Conservation (phyloP, 441 rosid genomes). For the Gossypium davidsonii region DNA sequence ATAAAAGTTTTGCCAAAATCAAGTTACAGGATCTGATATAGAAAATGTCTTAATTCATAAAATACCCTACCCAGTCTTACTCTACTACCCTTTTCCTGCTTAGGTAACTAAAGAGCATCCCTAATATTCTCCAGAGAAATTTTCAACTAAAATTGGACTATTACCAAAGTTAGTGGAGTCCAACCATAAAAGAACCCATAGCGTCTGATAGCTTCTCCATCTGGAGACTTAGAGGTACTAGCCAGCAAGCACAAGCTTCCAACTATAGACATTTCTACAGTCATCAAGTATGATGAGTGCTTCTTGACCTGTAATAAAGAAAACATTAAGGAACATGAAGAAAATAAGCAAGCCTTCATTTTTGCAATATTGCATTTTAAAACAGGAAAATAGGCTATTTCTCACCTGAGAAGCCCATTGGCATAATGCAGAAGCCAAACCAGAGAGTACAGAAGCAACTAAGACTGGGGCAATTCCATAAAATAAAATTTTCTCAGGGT, state of each 20-base stretch:
- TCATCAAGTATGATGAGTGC: conserved; percentile 93
- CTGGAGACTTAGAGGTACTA: conserved; percentile 84
- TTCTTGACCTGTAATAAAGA: conserved; percentile 64
- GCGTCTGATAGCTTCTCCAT: conserved; percentile 78
- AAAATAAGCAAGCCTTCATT: background rate
- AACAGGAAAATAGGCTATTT: background rate
- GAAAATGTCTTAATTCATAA: background rate
- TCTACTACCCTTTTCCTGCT: background rate
- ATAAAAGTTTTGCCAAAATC: background rate
- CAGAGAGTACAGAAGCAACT: conserved; percentile 92
- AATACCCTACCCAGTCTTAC: background rate
- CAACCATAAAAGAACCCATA: conserved; percentile 89
- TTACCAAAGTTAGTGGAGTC: conserved; percentile 85
- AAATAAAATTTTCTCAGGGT: conserved; percentile 63
- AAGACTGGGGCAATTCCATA: conserved; percentile 89
- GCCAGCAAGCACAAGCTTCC: conserved; percentile 84
- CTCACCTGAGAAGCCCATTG: conserved; percentile 99
- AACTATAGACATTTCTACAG: conserved; percentile 90
- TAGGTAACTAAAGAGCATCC: background rate
- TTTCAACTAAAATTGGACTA: conserved; percentile 2
- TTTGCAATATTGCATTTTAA: background rate
- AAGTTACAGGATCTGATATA: background rate
- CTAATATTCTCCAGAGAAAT: background rate
- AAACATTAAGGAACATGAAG: conserved; percentile 1
- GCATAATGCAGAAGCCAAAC: conserved; percentile 91